Conservation (phyloP, 129 eudicot species). For the Daucus carota region DNA sequence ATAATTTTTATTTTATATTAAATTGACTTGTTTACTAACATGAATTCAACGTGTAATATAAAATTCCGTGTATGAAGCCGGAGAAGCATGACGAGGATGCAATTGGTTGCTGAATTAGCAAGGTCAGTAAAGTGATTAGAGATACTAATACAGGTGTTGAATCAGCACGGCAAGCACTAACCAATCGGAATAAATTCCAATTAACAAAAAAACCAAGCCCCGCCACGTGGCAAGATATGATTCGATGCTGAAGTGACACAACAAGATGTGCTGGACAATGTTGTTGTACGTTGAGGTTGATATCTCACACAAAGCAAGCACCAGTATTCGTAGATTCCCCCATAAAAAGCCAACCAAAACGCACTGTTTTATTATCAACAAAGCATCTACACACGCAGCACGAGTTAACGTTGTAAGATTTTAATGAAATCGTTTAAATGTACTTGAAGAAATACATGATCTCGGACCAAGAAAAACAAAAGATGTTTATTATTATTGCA, state of each 20-base stretch:
- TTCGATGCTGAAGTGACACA: background rate
- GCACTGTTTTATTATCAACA: background rate
- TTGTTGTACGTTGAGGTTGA: background rate
- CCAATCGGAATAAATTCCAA: background rate
- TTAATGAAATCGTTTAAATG: background rate
- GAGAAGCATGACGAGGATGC: background rate
- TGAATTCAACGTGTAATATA: too few relatives aligned
- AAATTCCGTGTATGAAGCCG: background rate
- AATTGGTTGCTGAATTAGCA: background rate
- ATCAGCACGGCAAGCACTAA: background rate
- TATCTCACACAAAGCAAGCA: background rate
- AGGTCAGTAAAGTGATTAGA: conserved; percentile 9
- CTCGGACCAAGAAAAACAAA: background rate
- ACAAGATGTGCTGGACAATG: background rate
- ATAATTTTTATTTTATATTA: too few relatives aligned
- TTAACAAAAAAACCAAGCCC: too few relatives aligned
- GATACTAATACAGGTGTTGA: conserved; percentile 6
- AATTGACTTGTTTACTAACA: too few relatives aligned
- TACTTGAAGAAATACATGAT: background rate
- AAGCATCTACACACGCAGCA: too few relatives aligned
- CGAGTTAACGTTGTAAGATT: background rate
- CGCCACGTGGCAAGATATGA: background rate
- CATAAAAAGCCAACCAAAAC: background rate
- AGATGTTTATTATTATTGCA: background rate
- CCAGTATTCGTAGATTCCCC: background rate